Percentiles rank a stretch among this genome's conserved stretches.
Conservation (phyloP, 345 rosid species). For the Boechera divaricarpa region DNA sequence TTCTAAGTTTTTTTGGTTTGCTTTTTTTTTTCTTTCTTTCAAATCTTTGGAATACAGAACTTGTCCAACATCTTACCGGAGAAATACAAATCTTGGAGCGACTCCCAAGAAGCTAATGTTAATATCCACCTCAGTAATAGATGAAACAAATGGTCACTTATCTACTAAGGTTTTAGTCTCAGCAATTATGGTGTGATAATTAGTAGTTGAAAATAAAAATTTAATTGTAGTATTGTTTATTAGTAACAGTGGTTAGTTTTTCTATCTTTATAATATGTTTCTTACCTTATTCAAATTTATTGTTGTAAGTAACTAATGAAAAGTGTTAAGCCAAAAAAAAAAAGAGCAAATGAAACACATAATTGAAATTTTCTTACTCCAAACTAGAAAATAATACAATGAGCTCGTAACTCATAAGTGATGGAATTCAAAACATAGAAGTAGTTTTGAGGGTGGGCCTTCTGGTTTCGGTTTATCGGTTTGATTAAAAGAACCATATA, state of each 20-base stretch:
- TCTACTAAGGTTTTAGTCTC: neutral
- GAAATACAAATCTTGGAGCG: slow-evolving; percentile 57
- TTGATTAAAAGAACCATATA: neutral
- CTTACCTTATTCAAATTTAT: neutral
- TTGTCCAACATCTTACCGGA: slow-evolving; percentile 81
- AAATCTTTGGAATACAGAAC: slow-evolving; percentile 48
- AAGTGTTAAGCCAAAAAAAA: neutral
- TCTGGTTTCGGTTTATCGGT: neutral
- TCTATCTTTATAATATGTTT: neutral
- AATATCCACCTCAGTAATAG: neutral
- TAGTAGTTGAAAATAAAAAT: neutral
- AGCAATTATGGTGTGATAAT: neutral
- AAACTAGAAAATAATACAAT: neutral
- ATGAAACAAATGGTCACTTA: neutral
- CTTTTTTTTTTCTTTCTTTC: neutral
- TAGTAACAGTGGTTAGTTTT: neutral
- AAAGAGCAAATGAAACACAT: neutral
- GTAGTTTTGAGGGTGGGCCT: neutral
- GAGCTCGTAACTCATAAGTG: neutral
- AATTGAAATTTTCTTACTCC: neutral
- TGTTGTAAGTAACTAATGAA: neutral
- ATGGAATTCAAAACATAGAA: neutral
- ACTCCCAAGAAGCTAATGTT: slow-evolving; percentile 43
- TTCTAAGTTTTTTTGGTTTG: neutral
- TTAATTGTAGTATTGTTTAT: neutral